Base-by-base conservation (phyloP, 1,139 yeast genomes). In the Suhomyces panamericanus region DNA sequence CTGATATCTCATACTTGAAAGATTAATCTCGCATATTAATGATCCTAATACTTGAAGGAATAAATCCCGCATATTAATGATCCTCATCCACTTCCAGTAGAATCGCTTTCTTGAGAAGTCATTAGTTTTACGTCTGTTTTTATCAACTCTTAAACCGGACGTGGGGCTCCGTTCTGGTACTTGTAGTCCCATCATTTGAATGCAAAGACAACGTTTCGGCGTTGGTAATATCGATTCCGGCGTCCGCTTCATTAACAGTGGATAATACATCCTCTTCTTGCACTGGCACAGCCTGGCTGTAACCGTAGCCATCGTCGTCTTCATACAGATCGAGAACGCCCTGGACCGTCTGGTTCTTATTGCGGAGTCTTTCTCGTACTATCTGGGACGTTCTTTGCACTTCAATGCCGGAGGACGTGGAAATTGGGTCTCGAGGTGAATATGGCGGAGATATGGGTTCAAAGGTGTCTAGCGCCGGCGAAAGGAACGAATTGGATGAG, bases 281-380 rank as follows among this genome's bases (percentile, higher is more conserved):
- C 16, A 7, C 17, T 9, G 35, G 16, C 5, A 20, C 20, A 4
- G 33, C 26, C 3, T 38, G 38, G 2, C 27, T 13, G 39, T 31
- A 44, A 9, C 42, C 43, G 35, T 47, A 47, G 2, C 50, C 50
- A 24, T 47, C 50, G n/a, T 47, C 50, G 30, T 43, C 50, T 14
- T 47, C 50, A 34, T 47, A 47, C 3, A 38, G 16, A n/a, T 20
- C 27, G 9, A 15, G 20, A 11, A 34, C 42, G 11, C 24, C 41
- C 13, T 35, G 24, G 5, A 29, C 33, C 4, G 16, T 32, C 15
- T 32, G 22, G 30, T 39, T 42, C 24, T 42, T 46, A 35, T 36
- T 46, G 10, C 35, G 33, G 14, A 45, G 28, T 15, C 49, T 20
- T 14, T 42, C 49, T 27, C 46, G 24, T 9, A 46, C 13, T 10